A percentile compares a stretch with the other conserved stretches of the same genome.
Conservation (phyloP, 495 filamentous ascomycete genomes). For the Neurospora sp. region DNA sequence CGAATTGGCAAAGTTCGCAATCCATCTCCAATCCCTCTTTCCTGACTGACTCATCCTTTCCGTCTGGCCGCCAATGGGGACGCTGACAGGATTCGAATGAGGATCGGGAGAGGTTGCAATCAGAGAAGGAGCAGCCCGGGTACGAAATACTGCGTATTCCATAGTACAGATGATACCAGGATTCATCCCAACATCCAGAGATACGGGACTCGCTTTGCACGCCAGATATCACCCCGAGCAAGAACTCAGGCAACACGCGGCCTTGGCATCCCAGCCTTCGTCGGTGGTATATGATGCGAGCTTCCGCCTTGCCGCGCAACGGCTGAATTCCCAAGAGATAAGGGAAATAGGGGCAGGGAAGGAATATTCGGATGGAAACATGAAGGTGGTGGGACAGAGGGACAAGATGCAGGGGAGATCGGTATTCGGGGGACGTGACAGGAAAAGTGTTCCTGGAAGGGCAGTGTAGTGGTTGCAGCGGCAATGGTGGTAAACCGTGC, state of each 20-base stretch:
- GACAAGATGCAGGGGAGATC: background rate
- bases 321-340: background rate
- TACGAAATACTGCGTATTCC: background rate
- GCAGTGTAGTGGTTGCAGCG: background rate
- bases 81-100: background rate
- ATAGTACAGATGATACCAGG: background rate
- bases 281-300: background rate
- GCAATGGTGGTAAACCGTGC: background rate
- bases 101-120: background rate
- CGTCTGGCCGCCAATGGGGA: background rate
- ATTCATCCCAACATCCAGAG: background rate
- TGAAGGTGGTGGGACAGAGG: background rate
- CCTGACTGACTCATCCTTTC: background rate
- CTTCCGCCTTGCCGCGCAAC: background rate
- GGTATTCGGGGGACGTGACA: background rate
- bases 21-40: background rate
- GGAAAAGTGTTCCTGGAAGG: background rate
- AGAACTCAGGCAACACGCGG: background rate
- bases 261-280: background rate
- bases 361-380: background rate
- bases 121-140: background rate
- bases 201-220: background rate
- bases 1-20: background rate
- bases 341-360: background rate
- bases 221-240: background rate